Evolutionary conservation across 2,329 filamentous ascomycete species (phyloP), one percentile per base, ranked within the genome.

Genomic region (Colletotrichum sidae): DNA sequence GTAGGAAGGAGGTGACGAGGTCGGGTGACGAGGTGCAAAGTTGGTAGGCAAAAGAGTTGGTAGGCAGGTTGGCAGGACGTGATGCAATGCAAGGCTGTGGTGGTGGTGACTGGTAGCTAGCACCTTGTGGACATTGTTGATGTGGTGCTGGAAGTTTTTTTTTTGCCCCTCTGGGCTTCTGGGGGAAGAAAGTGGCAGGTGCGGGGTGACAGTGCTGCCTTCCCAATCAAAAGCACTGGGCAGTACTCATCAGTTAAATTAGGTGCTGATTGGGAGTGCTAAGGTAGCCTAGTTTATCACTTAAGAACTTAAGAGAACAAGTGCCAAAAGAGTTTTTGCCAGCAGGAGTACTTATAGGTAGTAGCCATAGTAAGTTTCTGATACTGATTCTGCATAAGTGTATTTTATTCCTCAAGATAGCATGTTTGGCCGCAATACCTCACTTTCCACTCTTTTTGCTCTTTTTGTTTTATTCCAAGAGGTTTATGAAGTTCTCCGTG

Each of bases 121-220:
- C 38, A 13, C 38, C 9, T 41, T 41, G 9, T 13, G 38, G 38
- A 10, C 6, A 6, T 41, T 13, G 38, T 41, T 41, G 38, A 41
- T 41, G 38, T 4, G 25, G 25, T 25, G 25, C 38, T 9, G 38
- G 38, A 41, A 41, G 38, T 41, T 41, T 25, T 25, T 25, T 25
- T 25, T 25, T 25, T 25, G 25, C 25, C 25, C 25, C 5, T 25
- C 25, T 4, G 25, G 25, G 25, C 25, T 25, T 25, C 25, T 25
- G 25, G 25, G 25, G 25, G 25, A 25, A 25, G 25, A 25, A 25
- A 4, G 33, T 60, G 45, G 53, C 17, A 38, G 35, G 57, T 61
- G 57, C 51, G 45, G 62, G 57, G 57, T 56, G 62, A 61, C 39
- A 46, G 58, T 62, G 45, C 35, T 33, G 51, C 41, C 42, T 57